Evolutionary conservation across 805 yeast species (phyloP).

Genomic region (Pichia kluyveri): DNA sequence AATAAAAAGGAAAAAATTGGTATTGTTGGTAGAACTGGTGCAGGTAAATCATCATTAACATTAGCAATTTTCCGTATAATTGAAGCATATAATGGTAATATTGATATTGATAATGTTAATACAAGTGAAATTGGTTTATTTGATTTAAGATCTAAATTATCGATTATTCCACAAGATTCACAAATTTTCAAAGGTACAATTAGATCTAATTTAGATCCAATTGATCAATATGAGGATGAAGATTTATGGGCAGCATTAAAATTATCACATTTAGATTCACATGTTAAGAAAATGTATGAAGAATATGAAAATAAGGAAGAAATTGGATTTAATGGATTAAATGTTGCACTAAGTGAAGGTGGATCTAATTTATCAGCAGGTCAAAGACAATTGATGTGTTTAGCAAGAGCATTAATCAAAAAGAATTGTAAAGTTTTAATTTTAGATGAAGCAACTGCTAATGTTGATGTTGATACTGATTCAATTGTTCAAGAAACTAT

Average conservation of each 20-base stretch:
- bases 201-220: constrained; percentile 83
- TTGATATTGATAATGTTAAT: constrained; percentile 61
- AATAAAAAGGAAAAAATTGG: constrained; percentile 80
- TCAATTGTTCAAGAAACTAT: constrained; percentile 69
- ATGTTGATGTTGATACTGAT: constrained; percentile 83
- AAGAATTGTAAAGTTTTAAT: constrained; percentile 51
- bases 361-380: constrained; percentile 76
- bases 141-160: constrained; percentile 67
- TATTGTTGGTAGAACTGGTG: constrained; percentile 95
- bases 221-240: constrained; percentile 56
- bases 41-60: constrained; percentile 85
- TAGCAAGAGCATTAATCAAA: constrained; percentile 67
- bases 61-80: constrained; percentile 78
- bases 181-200: constrained; percentile 85
- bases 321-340: constrained; percentile 22
- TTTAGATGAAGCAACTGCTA: constrained; percentile 83
- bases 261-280: constrained; percentile 66
- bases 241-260: constrained; percentile 77
- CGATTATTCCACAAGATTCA: constrained; percentile 91
- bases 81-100: constrained; percentile 56
- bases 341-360: constrained; percentile 24
- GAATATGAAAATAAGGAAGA: constrained; percentile 34
- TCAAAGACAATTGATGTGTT: constrained; percentile 78
- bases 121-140: constrained; percentile 62
- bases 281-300: constrained; percentile 44